phyloP scores from a whole-genome alignment of 2,329 filamentous ascomycete genomes.

The Periconia macrospinosa region DNA sequence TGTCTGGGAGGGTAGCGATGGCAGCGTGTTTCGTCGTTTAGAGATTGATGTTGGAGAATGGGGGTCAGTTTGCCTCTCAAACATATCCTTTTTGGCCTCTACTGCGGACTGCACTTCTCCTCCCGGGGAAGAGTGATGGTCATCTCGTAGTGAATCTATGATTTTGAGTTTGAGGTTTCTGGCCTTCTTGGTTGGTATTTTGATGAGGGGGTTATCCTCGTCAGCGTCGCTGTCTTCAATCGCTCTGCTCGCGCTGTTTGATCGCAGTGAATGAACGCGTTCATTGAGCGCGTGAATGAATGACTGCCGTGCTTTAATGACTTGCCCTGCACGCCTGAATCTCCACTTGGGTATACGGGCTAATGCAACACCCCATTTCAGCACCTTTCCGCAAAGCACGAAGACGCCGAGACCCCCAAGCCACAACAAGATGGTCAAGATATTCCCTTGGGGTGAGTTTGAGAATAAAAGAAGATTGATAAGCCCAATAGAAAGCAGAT shows the following conservation, averaged over 20 bases:
- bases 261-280: slow-evolving; percentile 30
- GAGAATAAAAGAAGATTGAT: slow-evolving; percentile 81
- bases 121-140: slow-evolving; percentile 11
- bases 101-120: slow-evolving; percentile 33
- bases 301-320: slow-evolving; percentile 46
- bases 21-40: slow-evolving; percentile 39
- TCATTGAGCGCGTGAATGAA: slow-evolving; percentile 47
- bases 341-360: slow-evolving; percentile 91
- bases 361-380: slow-evolving; percentile 81
- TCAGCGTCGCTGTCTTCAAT: slow-evolving; percentile 51
- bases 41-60: slow-evolving; percentile 10
- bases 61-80: slow-evolving; percentile 10
- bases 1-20: slow-evolving; percentile 25
- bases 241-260: slow-evolving; percentile 19
- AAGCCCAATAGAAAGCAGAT: slow-evolving; percentile 79
- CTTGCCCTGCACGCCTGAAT: slow-evolving; percentile 63
- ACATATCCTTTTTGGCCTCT: slow-evolving; percentile 24
- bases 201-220: slow-evolving; percentile 40
- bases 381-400: slow-evolving; percentile 70
- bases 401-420: slow-evolving; percentile 74
- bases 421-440: slow-evolving; percentile 51
- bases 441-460: slow-evolving; percentile 58
- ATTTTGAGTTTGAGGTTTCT: slow-evolving; percentile 33
- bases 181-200: slow-evolving; percentile 24
- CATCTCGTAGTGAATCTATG: slow-evolving; percentile 21